Evolutionary conservation across 2,329 filamentous ascomycete species (phyloP).

Genomic region (Epichloe baconii): DNA sequence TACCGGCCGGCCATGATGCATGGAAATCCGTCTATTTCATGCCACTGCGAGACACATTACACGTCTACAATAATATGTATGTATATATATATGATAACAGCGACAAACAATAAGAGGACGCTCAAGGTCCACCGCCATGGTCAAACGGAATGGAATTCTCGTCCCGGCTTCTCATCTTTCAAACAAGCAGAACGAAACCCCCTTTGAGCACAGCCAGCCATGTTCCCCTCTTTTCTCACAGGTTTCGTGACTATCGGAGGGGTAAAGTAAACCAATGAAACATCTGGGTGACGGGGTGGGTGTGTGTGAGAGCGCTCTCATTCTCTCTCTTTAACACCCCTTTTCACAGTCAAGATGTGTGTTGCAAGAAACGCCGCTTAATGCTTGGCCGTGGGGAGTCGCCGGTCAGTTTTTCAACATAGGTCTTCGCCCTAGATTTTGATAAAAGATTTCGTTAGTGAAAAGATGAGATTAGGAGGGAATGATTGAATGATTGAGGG

Average conservation of each 20-base stretch:
- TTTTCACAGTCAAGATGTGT: neutral
- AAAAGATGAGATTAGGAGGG: neutral
- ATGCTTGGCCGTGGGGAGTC: slow-evolving; percentile 54
- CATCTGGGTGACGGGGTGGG: neutral
- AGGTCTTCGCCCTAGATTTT: slow-evolving; percentile 45
- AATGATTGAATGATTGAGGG: neutral
- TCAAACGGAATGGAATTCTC: neutral
- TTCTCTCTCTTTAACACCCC: neutral
- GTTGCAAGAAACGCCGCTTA: slow-evolving; percentile 29
- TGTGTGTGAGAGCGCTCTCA: neutral
- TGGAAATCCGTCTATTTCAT: too few species aligned
- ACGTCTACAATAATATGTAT: too few species aligned
- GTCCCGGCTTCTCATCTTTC: neutral
- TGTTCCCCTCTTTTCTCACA: neutral
- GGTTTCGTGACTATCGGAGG: neutral
- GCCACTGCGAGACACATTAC: too few species aligned
- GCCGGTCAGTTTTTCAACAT: slow-evolving; percentile 53
- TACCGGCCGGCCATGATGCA: too few species aligned
- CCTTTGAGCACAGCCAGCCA: neutral
- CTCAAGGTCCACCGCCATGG: neutral
- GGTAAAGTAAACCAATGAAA: neutral
- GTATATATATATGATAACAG: too few species aligned
- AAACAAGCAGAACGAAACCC: neutral
- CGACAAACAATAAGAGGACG: neutral
- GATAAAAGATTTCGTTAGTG: neutral